A percentile compares a stretch with the other conserved stretches of the same genome.
Conservation (phyloP, 129 eudicot genomes). For the Deinandra increscens region DNA sequence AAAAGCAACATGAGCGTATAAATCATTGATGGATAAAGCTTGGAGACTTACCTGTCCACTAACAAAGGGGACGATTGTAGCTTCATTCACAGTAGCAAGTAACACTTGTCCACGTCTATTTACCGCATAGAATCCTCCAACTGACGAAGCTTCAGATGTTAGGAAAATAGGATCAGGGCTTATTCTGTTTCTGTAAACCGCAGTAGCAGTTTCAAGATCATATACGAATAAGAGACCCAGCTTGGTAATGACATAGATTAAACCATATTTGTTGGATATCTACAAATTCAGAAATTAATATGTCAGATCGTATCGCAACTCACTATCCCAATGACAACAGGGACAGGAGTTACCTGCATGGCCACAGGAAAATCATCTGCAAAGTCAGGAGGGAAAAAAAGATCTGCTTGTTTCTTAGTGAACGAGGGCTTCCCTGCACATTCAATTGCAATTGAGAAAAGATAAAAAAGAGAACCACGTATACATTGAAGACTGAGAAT, state of each 20-base stretch:
- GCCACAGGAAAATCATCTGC: slow-evolving; percentile 96
- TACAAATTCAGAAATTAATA: slow-evolving; percentile 32
- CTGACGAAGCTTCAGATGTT: slow-evolving; percentile 93
- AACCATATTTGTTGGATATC: slow-evolving; percentile 91
- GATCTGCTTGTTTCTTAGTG: slow-evolving; percentile 95
- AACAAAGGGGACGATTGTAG: slow-evolving; percentile 91
- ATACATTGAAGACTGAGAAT: not conserved
- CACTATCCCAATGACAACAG: slow-evolving; percentile 6
- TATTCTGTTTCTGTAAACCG: slow-evolving; percentile 93
- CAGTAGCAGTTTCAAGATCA: slow-evolving; percentile 96
- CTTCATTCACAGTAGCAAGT: slow-evolving; percentile 95
- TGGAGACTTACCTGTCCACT: slow-evolving; percentile 84
- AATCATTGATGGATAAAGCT: slow-evolving; percentile 11
- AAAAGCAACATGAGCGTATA: not conserved
- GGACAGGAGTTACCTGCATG: slow-evolving; percentile 70
- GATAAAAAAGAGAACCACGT: not conserved
- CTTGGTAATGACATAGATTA: slow-evolving; percentile 93
- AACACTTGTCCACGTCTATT: slow-evolving; percentile 96
- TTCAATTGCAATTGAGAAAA: slow-evolving; percentile 3
- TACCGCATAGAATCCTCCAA: slow-evolving; percentile 95
- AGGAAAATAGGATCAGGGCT: slow-evolving; percentile 98
- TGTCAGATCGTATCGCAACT: not conserved
- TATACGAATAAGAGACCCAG: slow-evolving; percentile 96
- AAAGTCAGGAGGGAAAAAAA: slow-evolving; percentile 98
- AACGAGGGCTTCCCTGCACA: slow-evolving; percentile 87